phyloP scores from a whole-genome alignment of 257 asterid species.

The Solanum virginianum region DNA sequence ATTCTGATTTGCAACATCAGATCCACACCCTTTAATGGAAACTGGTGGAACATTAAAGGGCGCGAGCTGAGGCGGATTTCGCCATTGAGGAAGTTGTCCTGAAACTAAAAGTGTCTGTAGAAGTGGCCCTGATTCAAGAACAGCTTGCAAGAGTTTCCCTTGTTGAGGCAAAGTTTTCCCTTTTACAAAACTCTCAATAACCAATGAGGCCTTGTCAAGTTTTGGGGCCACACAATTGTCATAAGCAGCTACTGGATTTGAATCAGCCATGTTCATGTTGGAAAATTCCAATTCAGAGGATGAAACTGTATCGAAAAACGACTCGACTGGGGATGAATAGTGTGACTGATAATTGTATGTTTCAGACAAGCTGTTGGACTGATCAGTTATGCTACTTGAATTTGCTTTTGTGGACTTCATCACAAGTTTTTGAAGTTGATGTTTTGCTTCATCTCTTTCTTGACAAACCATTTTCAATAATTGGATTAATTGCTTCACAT shows the following conservation, averaged over 20 bases:
- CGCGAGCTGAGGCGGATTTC: conserved; percentile 71
- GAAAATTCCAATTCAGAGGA: conserved; percentile 4
- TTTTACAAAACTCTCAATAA: not conserved
- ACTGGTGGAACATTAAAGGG: conserved; percentile 42
- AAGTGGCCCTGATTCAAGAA: conserved; percentile 57
- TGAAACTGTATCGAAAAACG: not conserved
- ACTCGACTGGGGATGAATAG: not conserved
- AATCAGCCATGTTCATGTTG: not conserved
- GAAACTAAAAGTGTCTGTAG: conserved; percentile 62
- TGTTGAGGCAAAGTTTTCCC: conserved; percentile 7
- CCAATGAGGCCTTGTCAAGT: not conserved
- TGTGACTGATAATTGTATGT: conserved; percentile 26
- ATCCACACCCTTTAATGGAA: conserved; percentile 21
- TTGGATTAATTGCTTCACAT: conserved; percentile 24
- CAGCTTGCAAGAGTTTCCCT: conserved; percentile 61
- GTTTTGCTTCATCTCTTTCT: conserved; percentile 53
- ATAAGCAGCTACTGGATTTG: not conserved
- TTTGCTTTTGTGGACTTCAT: conserved; percentile 2
- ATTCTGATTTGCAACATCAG: conserved; percentile 13
- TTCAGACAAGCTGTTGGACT: conserved; percentile 52
- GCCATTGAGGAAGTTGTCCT: conserved; percentile 87
- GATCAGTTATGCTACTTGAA: not conserved
- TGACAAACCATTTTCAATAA: conserved; percentile 25
- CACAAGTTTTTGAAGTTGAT: conserved; percentile 28
- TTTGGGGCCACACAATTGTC: not conserved